Conservation (phyloP, 352 stramenopile species). For the Pythium coloratum region DNA sequence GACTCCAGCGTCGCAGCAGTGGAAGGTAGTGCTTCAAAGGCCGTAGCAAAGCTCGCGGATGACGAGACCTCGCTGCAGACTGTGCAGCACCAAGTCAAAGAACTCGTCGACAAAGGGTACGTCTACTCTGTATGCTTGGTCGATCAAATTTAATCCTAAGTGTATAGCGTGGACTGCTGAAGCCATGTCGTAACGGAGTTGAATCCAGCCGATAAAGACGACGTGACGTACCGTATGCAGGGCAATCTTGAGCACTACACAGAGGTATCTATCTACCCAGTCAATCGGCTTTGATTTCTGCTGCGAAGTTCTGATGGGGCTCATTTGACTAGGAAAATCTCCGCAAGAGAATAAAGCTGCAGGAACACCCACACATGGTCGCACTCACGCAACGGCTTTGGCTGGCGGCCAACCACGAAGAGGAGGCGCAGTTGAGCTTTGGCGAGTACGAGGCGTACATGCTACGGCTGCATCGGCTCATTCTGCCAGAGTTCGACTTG, state of each 20-base stretch:
- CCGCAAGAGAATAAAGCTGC: constrained; percentile 56
- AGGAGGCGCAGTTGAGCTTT: constrained; percentile 42
- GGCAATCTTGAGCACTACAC: constrained; percentile 78
- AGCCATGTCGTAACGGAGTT: constrained; percentile 67
- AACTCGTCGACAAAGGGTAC: constrained; percentile 59
- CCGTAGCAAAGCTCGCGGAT: constrained; percentile 42
- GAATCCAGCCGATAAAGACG: constrained; percentile 17
- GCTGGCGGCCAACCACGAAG: constrained; percentile 40
- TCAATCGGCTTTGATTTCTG: background rate
- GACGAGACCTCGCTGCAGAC: constrained; percentile 36
- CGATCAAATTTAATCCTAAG: background rate
- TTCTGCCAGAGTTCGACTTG: constrained; percentile 76
- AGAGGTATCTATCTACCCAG: constrained; percentile 33
- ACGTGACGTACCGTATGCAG: constrained; percentile 64
- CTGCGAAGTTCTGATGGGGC: background rate
- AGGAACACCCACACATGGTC: constrained; percentile 62
- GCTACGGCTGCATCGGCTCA: constrained; percentile 72
- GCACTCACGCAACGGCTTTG: constrained; percentile 74
- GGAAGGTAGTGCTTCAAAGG: constrained; percentile 4
- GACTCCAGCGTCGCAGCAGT: background rate
- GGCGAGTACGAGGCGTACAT: constrained; percentile 68
- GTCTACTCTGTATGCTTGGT: background rate
- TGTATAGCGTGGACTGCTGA: background rate
- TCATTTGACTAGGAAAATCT: constrained; percentile 49
- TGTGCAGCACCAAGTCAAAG: constrained; percentile 60